Percentiles rank a stretch among this genome's conserved stretches.
Evolutionary conservation across 2,329 filamentous ascomycete genomes (phyloP).

Genomic region (Tolypocladium amazonense): DNA sequence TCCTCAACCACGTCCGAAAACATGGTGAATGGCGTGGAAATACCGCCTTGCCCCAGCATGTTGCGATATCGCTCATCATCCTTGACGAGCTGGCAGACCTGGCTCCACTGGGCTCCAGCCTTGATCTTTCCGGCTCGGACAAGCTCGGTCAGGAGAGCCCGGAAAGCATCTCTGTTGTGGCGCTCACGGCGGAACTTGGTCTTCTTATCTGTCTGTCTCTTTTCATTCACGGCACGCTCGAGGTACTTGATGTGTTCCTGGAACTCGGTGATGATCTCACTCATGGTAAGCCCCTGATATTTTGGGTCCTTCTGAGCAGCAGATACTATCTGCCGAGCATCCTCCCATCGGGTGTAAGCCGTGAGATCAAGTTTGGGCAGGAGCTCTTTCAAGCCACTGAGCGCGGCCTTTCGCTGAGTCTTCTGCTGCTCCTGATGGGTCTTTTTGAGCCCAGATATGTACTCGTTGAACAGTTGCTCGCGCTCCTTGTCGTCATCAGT

Average conservation of each 20-base stretch:
- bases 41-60: slow-evolving; percentile 71
- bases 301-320: slow-evolving; percentile 68
- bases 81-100: slow-evolving; percentile 64
- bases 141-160: slow-evolving; percentile 64
- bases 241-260: slow-evolving; percentile 90
- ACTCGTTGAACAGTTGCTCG: slow-evolving; percentile 86
- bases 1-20: slow-evolving; percentile 96
- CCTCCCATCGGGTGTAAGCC: slow-evolving; percentile 89
- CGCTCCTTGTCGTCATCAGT: slow-evolving; percentile 82
- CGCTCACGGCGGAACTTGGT: slow-evolving; percentile 72
- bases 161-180: slow-evolving; percentile 74
- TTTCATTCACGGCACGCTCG: slow-evolving; percentile 85
- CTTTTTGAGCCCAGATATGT: slow-evolving; percentile 76
- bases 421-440: slow-evolving; percentile 66
- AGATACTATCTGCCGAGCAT: slow-evolving; percentile 75
- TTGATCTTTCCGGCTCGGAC: slow-evolving; percentile 71
- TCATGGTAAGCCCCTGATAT: slow-evolving; percentile 75
- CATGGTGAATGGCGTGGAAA: slow-evolving; percentile 73
- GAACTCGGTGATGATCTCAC: slow-evolving; percentile 85
- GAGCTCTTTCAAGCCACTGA: slow-evolving; percentile 71
- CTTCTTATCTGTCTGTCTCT: slow-evolving; percentile 77
- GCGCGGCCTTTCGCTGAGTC: slow-evolving; percentile 63
- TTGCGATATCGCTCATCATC: slow-evolving; percentile 73
- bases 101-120: slow-evolving; percentile 81
- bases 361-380: slow-evolving; percentile 74